Percentiles rank a stretch among this genome's conserved stretches.
These are phyloP conservation scores for Saccharomycopsis javanensis DNA, from an alignment of 805 yeast species.

Conservation along the genomic window DNA sequence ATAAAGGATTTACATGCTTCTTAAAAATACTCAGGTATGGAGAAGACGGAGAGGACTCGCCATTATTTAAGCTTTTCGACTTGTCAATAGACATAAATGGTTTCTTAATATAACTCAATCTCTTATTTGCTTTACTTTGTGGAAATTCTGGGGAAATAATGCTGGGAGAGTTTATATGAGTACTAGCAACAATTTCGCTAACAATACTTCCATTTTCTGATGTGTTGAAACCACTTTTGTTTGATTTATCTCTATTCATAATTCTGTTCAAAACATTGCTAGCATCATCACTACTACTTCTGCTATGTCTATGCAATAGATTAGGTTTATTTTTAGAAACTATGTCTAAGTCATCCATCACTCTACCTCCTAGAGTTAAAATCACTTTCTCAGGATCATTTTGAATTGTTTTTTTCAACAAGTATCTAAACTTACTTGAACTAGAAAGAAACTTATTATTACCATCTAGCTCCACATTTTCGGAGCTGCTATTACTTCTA, in stretches of 20 bases:
- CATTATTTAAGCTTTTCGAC: slow-evolving; percentile 2
- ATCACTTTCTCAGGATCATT: not conserved
- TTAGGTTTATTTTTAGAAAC: slow-evolving; percentile 1
- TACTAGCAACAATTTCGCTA: not conserved
- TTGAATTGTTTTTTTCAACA: slow-evolving; percentile 36
- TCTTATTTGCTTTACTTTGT: slow-evolving; percentile 3
- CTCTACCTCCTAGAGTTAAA: not conserved
- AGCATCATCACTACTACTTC: slow-evolving; percentile 19
- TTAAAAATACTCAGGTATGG: slow-evolving; percentile 16
- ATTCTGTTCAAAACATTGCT: not conserved
- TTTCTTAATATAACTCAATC: slow-evolving; percentile 17
- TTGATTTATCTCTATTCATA: not conserved
- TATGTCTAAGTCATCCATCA: slow-evolving; percentile 11
- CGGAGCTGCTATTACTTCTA: not conserved
- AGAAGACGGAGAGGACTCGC: slow-evolving; percentile 10
- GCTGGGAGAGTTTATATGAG: not conserved
- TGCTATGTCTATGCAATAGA: slow-evolving; percentile 10
- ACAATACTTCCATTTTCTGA: not conserved
- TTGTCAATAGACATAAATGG: slow-evolving; percentile 14
- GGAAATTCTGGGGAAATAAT: not conserved
- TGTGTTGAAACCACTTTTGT: not conserved
- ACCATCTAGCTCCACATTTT: not conserved
- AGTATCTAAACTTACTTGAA: slow-evolving; percentile 48
- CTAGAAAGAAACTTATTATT: slow-evolving; percentile 27
- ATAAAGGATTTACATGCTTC: not conserved